Percentiles rank a stretch among this genome's conserved stretches.
Conservation (phyloP, 2,329 filamentous ascomycete genomes). For the Curvularia spicifera region DNA sequence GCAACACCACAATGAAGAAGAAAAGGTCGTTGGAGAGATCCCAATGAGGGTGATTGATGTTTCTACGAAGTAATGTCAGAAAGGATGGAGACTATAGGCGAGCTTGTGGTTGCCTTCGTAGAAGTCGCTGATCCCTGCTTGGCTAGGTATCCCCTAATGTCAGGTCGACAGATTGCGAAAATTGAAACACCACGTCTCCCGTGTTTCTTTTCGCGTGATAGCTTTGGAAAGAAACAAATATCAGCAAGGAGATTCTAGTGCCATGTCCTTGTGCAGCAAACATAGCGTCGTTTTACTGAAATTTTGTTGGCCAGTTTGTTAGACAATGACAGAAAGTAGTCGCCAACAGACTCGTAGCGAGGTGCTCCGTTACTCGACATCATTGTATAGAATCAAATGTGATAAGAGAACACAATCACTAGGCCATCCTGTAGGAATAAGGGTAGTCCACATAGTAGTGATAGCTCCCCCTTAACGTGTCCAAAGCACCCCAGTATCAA, state of each 20-base stretch:
- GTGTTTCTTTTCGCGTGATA: not conserved
- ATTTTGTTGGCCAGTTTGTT: not conserved
- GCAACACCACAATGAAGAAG: not conserved
- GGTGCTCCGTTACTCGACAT: no score
- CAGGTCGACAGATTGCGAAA: slow-evolving; percentile 1
- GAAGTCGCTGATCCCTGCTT: slow-evolving; percentile 10
- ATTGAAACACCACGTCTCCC: not conserved
- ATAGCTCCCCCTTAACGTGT: not conserved
- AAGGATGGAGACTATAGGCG: not conserved
- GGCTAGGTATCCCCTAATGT: slow-evolving; percentile 1
- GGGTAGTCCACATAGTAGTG: not conserved
- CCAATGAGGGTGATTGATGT: not conserved
- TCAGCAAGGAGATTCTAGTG: not conserved
- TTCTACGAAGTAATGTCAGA: not conserved
- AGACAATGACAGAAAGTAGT: not conserved
- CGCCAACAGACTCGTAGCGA: no score
- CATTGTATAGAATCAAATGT: no score
- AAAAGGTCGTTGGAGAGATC: not conserved
- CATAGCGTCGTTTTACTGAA: not conserved
- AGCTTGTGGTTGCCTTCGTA: slow-evolving; percentile 1
- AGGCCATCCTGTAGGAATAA: not conserved
- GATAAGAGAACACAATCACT: not conserved
- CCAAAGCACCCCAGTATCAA: not conserved
- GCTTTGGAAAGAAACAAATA: not conserved
- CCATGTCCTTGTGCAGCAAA: not conserved